Conservation (phyloP, 1,284 basidiomycete genomes). For the Ustilago cynodontis region DNA sequence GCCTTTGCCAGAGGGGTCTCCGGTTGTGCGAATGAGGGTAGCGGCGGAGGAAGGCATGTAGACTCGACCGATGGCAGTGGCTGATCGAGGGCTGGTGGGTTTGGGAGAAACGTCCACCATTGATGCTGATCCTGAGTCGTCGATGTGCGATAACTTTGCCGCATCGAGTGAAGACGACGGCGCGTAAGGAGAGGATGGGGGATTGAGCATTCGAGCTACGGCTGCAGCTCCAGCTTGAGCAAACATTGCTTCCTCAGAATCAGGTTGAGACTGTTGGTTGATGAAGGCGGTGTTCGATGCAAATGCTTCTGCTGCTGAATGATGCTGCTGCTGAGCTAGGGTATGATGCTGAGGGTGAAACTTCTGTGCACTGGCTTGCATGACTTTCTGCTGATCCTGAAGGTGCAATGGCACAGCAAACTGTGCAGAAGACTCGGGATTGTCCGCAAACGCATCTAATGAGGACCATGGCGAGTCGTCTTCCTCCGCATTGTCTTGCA, state of each 20-base stretch:
- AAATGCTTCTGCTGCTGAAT: constrained; percentile 14
- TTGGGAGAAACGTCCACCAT: constrained; percentile 87
- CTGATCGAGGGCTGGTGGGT: constrained; percentile 76
- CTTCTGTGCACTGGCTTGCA: constrained; percentile 23
- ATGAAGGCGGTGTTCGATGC: constrained; percentile 29
- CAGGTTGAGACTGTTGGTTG: constrained; percentile 11
- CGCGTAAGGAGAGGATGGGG: background rate
- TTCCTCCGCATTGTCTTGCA: constrained; percentile 32
- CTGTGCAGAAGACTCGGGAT: constrained; percentile 37
- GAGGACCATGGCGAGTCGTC: constrained; percentile 61
- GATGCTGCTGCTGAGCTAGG: background rate
- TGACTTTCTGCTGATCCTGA: constrained; percentile 23
- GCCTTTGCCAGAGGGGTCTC: constrained; percentile 66
- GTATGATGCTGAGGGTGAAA: background rate
- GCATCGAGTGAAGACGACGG: background rate
- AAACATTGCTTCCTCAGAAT: constrained; percentile 30
- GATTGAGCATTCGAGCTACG: constrained; percentile 1
- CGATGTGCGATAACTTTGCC: constrained; percentile 76
- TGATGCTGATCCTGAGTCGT: constrained; percentile 76
- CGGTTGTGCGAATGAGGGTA: constrained; percentile 72
- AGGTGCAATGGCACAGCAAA: constrained; percentile 40
- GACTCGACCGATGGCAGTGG: constrained; percentile 83
- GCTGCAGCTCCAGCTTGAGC: constrained; percentile 45
- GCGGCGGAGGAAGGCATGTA: constrained; percentile 78
- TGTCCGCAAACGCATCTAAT: constrained; percentile 57